Base-by-base conservation (phyloP, 1,284 basidiomycete species). In the Trametes hirsuta region DNA sequence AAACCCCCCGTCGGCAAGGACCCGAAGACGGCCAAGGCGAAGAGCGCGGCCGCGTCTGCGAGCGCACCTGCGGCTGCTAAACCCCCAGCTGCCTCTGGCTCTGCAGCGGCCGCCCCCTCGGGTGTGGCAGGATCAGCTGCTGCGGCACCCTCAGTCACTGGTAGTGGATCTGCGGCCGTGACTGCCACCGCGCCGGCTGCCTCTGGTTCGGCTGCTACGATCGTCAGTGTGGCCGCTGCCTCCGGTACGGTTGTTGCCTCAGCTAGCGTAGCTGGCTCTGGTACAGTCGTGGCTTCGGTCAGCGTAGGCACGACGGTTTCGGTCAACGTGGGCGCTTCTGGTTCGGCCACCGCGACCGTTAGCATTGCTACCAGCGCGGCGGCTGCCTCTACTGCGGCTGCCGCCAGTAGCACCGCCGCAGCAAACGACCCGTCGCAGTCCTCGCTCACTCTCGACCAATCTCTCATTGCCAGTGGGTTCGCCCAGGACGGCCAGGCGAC, bases 401-500 rank as follows among this genome's bases (percentile, higher is more conserved):
- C 53, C 11, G 36, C 41, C n/a, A 35, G 14, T 15, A 47, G 45
- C 24, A 11, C 25, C 6, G 10, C 30, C 21, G 25, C 47, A 15
- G 47, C 45, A 14, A 47, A 15, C n/a, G 46, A 35, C 14, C 45
- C 24, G 34, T 35, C 71, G 6, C 74, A 76, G 65, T 68, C 63
- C n/a, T 76, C 75, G 18, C 61, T 71, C 34, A 74, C 69, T 5
- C 66, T 71, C 25, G 53, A 66, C 21, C 24, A 45, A 3, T 61
- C 65, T 5, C 63, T 72, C 8, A 61, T 72, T 39, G 67, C 69
- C 15, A 66, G 54, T 18, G 69, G 69, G 18, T 71, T 72, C 48
- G 58, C 60, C 14, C 51, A 68, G 11, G 56, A 71, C 56, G 83
- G 83, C 9, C 82, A 84, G 63, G 69, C 73, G 22, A 69, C 69